These are phyloP conservation scores for Plasmodium vinckei DNA, from an alignment of 169 alveolate genomes.

Conservation along the genomic window DNA sequence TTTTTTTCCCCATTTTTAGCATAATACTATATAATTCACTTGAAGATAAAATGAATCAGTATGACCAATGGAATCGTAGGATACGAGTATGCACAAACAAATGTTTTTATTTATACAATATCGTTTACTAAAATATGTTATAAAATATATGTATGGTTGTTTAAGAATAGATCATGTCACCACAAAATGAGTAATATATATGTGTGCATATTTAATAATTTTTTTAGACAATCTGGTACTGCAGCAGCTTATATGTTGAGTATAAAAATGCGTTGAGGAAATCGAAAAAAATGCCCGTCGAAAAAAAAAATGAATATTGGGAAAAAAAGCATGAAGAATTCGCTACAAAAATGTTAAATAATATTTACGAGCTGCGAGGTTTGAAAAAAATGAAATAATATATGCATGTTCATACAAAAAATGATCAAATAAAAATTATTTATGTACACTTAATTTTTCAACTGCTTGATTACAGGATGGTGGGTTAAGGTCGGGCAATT, in stretches of 20 bases:
- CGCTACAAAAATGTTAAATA: conserved; percentile 90
- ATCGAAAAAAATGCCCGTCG: conserved; percentile 85
- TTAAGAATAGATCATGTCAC: conserved; percentile 16
- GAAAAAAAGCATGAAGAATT: conserved; percentile 90
- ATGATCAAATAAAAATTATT: background rate
- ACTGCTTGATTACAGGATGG: conserved; percentile 83
- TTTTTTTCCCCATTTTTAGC: background rate
- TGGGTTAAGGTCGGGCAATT: conserved; percentile 95
- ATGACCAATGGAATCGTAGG: conserved; percentile 70
- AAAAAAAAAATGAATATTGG: conserved; percentile 89
- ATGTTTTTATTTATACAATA: too few species aligned
- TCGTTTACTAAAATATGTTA: too few species aligned
- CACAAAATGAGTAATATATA: conserved; percentile 22
- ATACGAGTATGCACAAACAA: conserved; percentile 30
- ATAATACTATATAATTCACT: background rate
- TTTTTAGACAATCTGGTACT: conserved; percentile 88
- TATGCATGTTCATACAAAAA: background rate
- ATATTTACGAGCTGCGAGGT: conserved; percentile 89
- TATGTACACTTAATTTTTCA: too few species aligned
- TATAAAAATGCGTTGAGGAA: conserved; percentile 87
- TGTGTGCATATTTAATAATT: conserved; percentile 10
- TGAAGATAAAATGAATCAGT: conserved; percentile 52
- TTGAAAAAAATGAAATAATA: background rate
- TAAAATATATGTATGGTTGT: conserved; percentile 13
- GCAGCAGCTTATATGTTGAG: conserved; percentile 88